Percentiles rank a stretch among this genome's conserved stretches.
Conservation (phyloP, 805 yeast species). For the Blastobotrys americana region DNA sequence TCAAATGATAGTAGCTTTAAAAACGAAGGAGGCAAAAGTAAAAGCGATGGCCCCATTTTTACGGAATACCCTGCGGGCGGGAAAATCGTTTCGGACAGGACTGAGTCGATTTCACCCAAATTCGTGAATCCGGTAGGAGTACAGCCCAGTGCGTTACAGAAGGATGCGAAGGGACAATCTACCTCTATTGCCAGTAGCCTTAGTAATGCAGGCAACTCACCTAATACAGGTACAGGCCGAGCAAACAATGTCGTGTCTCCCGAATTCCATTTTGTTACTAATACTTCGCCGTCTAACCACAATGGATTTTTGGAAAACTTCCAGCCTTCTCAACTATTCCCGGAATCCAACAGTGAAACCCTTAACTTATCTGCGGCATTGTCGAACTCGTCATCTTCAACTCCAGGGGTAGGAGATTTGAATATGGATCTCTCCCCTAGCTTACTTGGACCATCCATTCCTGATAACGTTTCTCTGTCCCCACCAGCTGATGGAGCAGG, state of each 20-base stretch:
- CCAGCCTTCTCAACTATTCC: slow-evolving; percentile 52
- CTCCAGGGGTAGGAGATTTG: background rate
- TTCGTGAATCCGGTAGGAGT: background rate
- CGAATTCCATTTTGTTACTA: slow-evolving; percentile 29
- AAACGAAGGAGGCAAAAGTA: background rate
- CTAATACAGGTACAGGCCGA: background rate
- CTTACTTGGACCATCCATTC: background rate
- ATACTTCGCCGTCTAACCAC: slow-evolving; percentile 20
- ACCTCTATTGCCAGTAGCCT: no score
- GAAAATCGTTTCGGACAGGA: no score
- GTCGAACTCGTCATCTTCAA: slow-evolving; percentile 4
- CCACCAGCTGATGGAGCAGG: slow-evolving; percentile 2
- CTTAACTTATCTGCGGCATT: background rate
- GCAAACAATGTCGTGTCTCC: slow-evolving; percentile 16
- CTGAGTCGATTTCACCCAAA: background rate
- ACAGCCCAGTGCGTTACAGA: background rate
- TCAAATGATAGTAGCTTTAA: no score
- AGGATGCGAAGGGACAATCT: no score
- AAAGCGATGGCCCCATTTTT: background rate
- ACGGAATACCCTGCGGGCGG: background rate
- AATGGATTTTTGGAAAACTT: slow-evolving; percentile 40
- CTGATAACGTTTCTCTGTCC: background rate
- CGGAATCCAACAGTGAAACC: slow-evolving; percentile 26
- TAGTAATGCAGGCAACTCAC: background rate
- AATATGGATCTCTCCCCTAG: background rate